Base-by-base conservation (phyloP, 2,329 filamentous ascomycete species). In the Pyrenochaeta sp. region DNA sequence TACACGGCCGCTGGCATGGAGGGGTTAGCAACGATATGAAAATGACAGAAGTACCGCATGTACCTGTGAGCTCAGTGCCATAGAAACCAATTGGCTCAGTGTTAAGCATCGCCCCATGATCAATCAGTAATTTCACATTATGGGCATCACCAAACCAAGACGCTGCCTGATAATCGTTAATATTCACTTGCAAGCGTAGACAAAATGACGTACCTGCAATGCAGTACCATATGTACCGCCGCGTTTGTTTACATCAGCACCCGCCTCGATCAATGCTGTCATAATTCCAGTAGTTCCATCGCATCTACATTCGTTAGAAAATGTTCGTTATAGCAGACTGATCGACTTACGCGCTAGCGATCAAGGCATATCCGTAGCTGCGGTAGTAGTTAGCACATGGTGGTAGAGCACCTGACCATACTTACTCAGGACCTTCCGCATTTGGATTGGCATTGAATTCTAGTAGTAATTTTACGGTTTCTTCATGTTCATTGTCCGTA, bases 61-160 rank as follows among this genome's bases (percentile, higher is more conserved):
- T 69, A 66, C 15, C 44, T n/a, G 44, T 34, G 24, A 72, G 56
- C 25, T 69, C 55, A 34, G 59, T 58, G 15, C 69, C 65, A 19
- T 67, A 69, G 12, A 52, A 50, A 3, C 66, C 66, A 27, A 64
- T 59, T 3, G 61, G 48, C 22, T 58, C 45, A n/a, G 62, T 62
- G n/a, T 69, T 72, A 24, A 69, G 56, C 5, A 58, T 6, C 1
- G 69, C 69, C 32, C 67, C 66, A 36, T 69, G 55, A 2, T 71
- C 54, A 1, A 71, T 32, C 5, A 72, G 62, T 13, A 72, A 40
- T 34, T 61, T 54, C 6, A 72, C 67, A 19, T 64, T 70, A 1
- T 69, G 60, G 0, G 44, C 50, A 45, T 70, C 52, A 3, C 68
- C 66, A 42, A 42, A 52, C 40, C 54, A 60, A 19, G 61, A 59